Conservation (phyloP, 2,329 filamentous ascomycete genomes). For the Geoglossum cookeanum region DNA sequence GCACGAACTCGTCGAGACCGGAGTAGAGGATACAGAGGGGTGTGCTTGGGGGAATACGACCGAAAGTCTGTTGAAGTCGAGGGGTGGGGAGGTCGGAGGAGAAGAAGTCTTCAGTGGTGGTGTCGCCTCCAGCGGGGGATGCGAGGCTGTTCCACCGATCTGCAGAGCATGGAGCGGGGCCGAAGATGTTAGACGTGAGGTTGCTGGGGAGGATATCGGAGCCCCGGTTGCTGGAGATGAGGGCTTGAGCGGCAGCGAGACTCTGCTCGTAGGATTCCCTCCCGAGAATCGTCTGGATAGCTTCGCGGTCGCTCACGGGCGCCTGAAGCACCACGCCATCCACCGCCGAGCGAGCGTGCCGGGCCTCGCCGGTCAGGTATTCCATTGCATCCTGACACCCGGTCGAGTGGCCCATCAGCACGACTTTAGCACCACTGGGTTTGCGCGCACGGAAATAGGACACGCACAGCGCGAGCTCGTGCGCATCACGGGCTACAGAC, state of each 20-base stretch:
- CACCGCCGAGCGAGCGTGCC: slow-evolving; percentile 31
- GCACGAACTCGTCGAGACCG: slow-evolving; percentile 46
- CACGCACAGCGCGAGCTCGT: slow-evolving; percentile 30
- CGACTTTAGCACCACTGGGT: slow-evolving; percentile 29
- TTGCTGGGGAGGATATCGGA: slow-evolving; percentile 33
- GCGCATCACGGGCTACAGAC: slow-evolving; percentile 27
- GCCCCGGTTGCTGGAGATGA: slow-evolving; percentile 35
- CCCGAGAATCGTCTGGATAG: slow-evolving; percentile 28
- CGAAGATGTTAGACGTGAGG: slow-evolving; percentile 17
- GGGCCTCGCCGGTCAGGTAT: slow-evolving; percentile 29
- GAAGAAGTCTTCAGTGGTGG: slow-evolving; percentile 59
- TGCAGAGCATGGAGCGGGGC: slow-evolving; percentile 31
- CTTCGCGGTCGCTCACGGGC: slow-evolving; percentile 59
- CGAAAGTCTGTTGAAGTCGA: slow-evolving; percentile 44
- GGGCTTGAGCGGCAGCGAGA: slow-evolving; percentile 30
- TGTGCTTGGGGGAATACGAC: slow-evolving; percentile 29
- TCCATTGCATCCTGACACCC: slow-evolving; percentile 51
- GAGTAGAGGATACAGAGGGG: slow-evolving; percentile 47
- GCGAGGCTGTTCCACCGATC: slow-evolving; percentile 38
- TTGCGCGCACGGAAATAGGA: slow-evolving; percentile 24
- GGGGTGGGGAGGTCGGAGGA: slow-evolving; percentile 52
- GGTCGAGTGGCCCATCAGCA: slow-evolving; percentile 50
- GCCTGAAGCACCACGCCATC: slow-evolving; percentile 68
- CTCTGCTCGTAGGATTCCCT: slow-evolving; percentile 25
- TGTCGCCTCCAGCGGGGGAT: slow-evolving; percentile 25